These are phyloP conservation scores for Claviceps paspali DNA, from an alignment of 2,329 filamentous ascomycete genomes.

Conservation along the genomic window DNA sequence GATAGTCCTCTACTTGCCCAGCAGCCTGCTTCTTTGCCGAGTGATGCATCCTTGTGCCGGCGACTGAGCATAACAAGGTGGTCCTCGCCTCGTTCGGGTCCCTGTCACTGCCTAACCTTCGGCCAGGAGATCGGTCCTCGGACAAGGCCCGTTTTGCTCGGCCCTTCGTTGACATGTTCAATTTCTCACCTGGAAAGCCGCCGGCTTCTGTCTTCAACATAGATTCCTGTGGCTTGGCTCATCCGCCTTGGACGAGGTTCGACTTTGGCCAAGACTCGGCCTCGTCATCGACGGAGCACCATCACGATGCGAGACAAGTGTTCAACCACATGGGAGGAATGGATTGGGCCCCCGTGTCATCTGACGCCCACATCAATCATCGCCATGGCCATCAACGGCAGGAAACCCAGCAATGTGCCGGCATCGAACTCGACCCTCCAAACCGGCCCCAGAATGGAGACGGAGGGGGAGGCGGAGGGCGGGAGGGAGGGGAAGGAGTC, in stretches of 20 bases:
- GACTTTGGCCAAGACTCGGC: conserved; percentile 12
- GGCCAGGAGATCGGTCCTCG: conserved; percentile 19
- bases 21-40: conserved; percentile 18
- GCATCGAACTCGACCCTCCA: conserved; percentile 16
- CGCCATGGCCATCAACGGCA: conserved; percentile 11
- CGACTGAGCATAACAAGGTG: conserved; percentile 20
- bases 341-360: conserved; percentile 23
- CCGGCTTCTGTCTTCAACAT: conserved; percentile 15
- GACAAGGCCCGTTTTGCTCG: conserved; percentile 16
- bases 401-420: conserved; percentile 4
- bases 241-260: conserved; percentile 19
- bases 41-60: conserved; percentile 22
- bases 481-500: conserved; percentile 12
- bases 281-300: conserved; percentile 12
- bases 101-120: conserved; percentile 19
- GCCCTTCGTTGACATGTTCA: conserved; percentile 22
- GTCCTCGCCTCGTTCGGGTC: conserved; percentile 24
- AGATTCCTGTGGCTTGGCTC: conserved; percentile 16
- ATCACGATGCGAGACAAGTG: conserved; percentile 13
- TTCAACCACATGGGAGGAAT: conserved; percentile 17
- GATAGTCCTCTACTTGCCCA: conserved; percentile 17
- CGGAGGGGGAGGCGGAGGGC: too few species aligned
- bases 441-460: conserved; percentile 10
- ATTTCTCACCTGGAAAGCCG: conserved; percentile 18
- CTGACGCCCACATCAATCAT: conserved; percentile 15